Evolutionary conservation across 768 basidiomycete genomes (phyloP), one percentile per base, ranked within the genome.

Genomic region (Neoboletus brunneissimus): DNA sequence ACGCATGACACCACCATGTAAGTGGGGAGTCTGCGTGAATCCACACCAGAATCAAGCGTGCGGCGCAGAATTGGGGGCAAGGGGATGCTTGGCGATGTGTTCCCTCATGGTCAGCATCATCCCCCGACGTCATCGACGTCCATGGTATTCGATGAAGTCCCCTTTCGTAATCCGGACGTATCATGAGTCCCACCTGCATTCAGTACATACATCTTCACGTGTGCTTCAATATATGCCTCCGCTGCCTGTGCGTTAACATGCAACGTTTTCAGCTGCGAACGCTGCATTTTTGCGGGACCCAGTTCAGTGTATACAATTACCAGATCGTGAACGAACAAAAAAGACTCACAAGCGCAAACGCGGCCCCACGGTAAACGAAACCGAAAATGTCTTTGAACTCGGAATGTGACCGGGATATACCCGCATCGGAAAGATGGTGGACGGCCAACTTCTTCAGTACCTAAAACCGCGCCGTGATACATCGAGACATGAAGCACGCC

Each of bases 371-470:
- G 54, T 77, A 77, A n/a, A 74, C 71, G 43, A 66, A 72, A 20
- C 73, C 70, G 34, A 69, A 79, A 8, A 76, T 47, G 0, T 78
- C 76, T 46, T 72, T 72, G 67, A 78, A 79, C 25, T 77, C 77
- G 4, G 63, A 45, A 38, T 79, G 73, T 0, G 67, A 63, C 43
- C 75, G 77, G 0, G 64, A 34, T 20, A 78, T 58, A 1, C 76
- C 75, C 9, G 59, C 70, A 11, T 59, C 55, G 4, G 63, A 51
- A 1, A 79, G 70, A 34, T 64, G 67, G 10, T 64, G 70, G 10
- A 73, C 73, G 9, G 75, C 68, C 23, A 72, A 61, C 50, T 70
- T 73, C 67, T 80, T 80, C 25, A 81, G 61, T 41, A 72, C 65
- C 80, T 63, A 27, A 12, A 27, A n/a, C 3, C n/a, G n/a, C 32